These are phyloP conservation scores for Arctium lappa DNA, from an alignment of 129 eudicot genomes.

Conservation along the genomic window DNA sequence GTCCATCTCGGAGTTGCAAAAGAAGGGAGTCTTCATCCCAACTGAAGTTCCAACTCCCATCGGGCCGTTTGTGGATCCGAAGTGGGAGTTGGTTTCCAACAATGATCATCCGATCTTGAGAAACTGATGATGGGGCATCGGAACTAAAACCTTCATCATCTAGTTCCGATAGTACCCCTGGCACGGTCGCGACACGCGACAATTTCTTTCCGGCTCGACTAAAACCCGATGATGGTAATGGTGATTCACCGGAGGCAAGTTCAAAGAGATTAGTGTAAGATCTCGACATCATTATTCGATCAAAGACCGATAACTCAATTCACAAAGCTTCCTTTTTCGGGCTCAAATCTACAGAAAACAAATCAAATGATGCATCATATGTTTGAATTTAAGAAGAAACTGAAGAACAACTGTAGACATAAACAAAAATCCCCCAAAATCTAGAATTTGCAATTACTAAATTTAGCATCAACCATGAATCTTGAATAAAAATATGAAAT, in stretches of 20 bases:
- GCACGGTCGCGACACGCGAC: slow-evolving; percentile 78
- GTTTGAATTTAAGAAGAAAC: slow-evolving; percentile 1
- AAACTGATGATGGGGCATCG: slow-evolving; percentile 78
- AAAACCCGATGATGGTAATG: slow-evolving; percentile 47
- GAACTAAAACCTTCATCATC: slow-evolving; percentile 83
- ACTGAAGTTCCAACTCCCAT: slow-evolving; percentile 69
- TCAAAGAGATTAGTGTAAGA: slow-evolving; percentile 83
- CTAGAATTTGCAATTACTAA: not conserved
- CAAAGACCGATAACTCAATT: not conserved
- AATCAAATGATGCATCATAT: slow-evolving; percentile 4
- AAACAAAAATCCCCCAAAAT: not conserved
- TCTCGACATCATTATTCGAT: slow-evolving; percentile 62
- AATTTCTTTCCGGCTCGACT: slow-evolving; percentile 56
- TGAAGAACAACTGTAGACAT: not conserved
- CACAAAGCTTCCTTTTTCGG: slow-evolving; percentile 10
- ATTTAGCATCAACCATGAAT: slow-evolving; percentile 13
- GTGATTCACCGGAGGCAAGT: slow-evolving; percentile 72
- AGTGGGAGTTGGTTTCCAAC: slow-evolving; percentile 94
- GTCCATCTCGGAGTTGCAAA: slow-evolving; percentile 79
- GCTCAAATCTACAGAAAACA: slow-evolving; percentile 22
- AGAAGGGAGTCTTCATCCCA: slow-evolving; percentile 98
- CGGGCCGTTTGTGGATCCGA: slow-evolving; percentile 47
- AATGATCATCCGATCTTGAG: slow-evolving; percentile 81
- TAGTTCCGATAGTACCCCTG: slow-evolving; percentile 72
- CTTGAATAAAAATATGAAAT: slow-evolving; percentile 6